Evolutionary conservation across 2,329 filamentous ascomycete genomes (phyloP), one percentile per base, ranked within the genome.

Genomic region (Raffaelea ambrosiae): DNA sequence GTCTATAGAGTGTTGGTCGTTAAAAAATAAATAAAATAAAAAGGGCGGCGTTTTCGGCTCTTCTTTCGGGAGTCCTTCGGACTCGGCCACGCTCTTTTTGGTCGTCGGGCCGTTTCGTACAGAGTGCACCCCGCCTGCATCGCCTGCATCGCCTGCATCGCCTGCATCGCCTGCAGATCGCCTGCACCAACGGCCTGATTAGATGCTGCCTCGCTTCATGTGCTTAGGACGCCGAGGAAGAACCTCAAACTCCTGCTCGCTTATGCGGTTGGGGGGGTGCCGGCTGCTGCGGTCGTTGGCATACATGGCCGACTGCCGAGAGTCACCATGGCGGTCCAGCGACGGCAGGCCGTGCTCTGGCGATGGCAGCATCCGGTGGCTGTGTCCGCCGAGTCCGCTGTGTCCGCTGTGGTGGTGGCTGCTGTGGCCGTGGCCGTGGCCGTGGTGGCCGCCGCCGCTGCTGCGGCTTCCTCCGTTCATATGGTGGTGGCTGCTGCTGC

Each of bases 141-240:
- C n/a, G n/a, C n/a, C n/a, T n/a, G n/a, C n/a, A n/a, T n/a, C n/a
- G n/a, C n/a, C n/a, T n/a, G n/a, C n/a, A n/a, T n/a, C n/a, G n/a
- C n/a, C n/a, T n/a, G n/a, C n/a, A n/a, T n/a, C n/a, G n/a, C n/a
- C n/a, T n/a, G n/a, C n/a, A n/a, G n/a, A n/a, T n/a, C n/a, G n/a
- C n/a, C n/a, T n/a, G n/a, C n/a, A n/a, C n/a, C n/a, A n/a, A n/a
- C n/a, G n/a, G 18, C 21, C 7, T 29, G 3, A 9, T 40, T 45
- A 73, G 47, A 74, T 63, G 56, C 73, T 76, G 38, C 68, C 70
- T 46, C 72, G 70, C 58, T 70, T 69, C 54, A 67, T 61, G 53
- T 66, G 63, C 47, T 56, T 57, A 19, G 58, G 63, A 53, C 65
- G 63, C 41, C 58, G 59, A 26, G 61, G 53, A 31, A 51, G 50